Conservation (phyloP, 2,329 filamentous ascomycete genomes). For the Rutstroemia sp. region DNA sequence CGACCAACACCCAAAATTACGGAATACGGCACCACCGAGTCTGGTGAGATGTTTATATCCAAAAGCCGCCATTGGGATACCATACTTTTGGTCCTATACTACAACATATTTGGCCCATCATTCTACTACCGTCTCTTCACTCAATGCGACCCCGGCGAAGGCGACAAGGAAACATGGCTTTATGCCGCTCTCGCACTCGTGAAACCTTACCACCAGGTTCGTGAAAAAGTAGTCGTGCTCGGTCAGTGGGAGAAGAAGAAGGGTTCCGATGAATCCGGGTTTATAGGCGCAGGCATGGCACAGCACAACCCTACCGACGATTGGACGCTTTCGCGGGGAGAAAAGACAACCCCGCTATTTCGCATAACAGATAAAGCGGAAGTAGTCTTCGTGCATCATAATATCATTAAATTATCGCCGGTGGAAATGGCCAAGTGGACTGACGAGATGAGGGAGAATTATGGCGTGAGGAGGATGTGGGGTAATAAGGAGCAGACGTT, state of each 20-base stretch:
- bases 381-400: slow-evolving; percentile 6
- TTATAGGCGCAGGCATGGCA: background rate
- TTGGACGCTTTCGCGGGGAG: background rate
- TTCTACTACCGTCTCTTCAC: slow-evolving; percentile 39
- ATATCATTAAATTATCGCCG: slow-evolving; percentile 2
- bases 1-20: background rate
- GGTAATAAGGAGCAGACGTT: background rate
- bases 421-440: slow-evolving; percentile 2
- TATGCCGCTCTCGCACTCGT: slow-evolving; percentile 35
- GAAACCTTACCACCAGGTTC: slow-evolving; percentile 36
- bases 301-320: slow-evolving; percentile 4
- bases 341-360: background rate
- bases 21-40: slow-evolving; percentile 34
- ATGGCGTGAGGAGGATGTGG: slow-evolving; percentile 4
- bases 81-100: slow-evolving; percentile 40
- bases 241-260: background rate
- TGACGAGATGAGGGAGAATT: background rate
- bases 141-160: slow-evolving; percentile 37
- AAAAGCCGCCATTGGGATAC: slow-evolving; percentile 36
- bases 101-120: slow-evolving; percentile 39
- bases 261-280: background rate
- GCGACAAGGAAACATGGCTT: slow-evolving; percentile 44
- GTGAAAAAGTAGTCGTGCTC: background rate
- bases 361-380: background rate
- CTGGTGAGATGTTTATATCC: slow-evolving; percentile 37